Percentiles rank a stretch among this genome's conserved stretches.
phyloP scores from a whole-genome alignment of 75 land plant genomes.

The Cunninghamia lanceolata region DNA sequence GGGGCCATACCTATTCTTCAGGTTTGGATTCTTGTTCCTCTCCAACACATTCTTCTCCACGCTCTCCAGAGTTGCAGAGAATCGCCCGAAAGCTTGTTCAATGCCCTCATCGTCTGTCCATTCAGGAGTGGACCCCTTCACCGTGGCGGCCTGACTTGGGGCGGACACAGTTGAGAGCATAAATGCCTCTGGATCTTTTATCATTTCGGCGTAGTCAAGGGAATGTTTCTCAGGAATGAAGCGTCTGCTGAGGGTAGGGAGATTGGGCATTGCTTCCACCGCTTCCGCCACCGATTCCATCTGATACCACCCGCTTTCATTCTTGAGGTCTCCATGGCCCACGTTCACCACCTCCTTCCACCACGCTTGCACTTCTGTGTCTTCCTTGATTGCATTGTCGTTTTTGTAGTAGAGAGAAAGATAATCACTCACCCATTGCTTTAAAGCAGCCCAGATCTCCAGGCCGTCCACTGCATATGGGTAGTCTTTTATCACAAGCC shows the following conservation, averaged over 20 bases:
- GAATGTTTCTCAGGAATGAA: constrained; percentile 24
- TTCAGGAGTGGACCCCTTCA: constrained; percentile 11
- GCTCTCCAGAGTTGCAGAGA: too few relatives aligned
- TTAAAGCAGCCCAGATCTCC: constrained; percentile 4
- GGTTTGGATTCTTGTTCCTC: too few relatives aligned
- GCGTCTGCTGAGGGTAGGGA: constrained; percentile 3
- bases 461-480: too few relatives aligned
- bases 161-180: constrained; percentile 30
- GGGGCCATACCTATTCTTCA: too few relatives aligned
- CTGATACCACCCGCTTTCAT: constrained; percentile 28
- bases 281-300: constrained; percentile 10
- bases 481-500: constrained; percentile 22
- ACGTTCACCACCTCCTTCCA: constrained; percentile 31
- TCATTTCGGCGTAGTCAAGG: constrained; percentile 4
- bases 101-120: constrained; percentile 20
- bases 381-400: constrained; percentile 16
- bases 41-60: too few relatives aligned
- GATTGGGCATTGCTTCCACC: constrained; percentile 20
- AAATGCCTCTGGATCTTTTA: constrained; percentile 17
- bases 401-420: constrained; percentile 20
- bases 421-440: constrained; percentile 35
- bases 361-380: constrained; percentile 38
- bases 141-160: constrained; percentile 47
- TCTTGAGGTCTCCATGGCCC: constrained; percentile 38
- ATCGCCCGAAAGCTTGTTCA: constrained; percentile 1